These are phyloP conservation scores for Sicyos edulis DNA, from an alignment of 306 rosid species.

Conservation along the genomic window DNA sequence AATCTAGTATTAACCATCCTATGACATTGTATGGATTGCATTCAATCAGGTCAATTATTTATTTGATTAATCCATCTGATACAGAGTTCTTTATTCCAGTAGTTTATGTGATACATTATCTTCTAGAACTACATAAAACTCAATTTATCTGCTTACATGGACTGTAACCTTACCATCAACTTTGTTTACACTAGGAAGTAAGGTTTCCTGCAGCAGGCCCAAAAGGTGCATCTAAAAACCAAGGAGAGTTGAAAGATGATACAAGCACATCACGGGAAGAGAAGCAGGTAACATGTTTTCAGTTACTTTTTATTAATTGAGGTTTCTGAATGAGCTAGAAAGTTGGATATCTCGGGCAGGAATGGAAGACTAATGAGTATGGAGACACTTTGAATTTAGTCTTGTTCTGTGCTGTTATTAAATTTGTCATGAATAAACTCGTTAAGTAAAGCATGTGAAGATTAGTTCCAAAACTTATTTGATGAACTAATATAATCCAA, in stretches of 20 bases:
- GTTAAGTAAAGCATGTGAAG: not conserved
- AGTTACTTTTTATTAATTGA: not conserved
- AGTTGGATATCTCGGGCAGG: not conserved
- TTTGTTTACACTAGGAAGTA: constrained; percentile 56
- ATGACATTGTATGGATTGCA: too few relatives aligned
- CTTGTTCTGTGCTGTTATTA: not conserved
- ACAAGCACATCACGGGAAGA: constrained; percentile 69
- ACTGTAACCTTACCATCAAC: constrained; percentile 2
- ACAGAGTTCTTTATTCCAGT: too few relatives aligned
- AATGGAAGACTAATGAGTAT: not conserved
- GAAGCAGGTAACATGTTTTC: constrained; percentile 45
- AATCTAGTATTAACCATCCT: too few relatives aligned
- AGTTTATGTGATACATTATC: not conserved
- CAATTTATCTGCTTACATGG: not conserved
- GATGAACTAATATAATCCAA: not conserved
- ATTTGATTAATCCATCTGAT: too few relatives aligned
- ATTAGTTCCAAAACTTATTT: constrained; percentile 1
- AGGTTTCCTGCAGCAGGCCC: constrained; percentile 92
- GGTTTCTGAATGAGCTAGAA: constrained; percentile 2
- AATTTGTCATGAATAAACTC: not conserved
- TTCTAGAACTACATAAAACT: not conserved
- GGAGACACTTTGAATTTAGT: not conserved
- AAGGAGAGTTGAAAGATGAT: constrained; percentile 78
- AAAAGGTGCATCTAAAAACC: constrained; percentile 69
- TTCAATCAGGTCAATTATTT: too few relatives aligned